Percentiles rank a stretch among this genome's conserved stretches.
These are phyloP conservation scores for Kernera saxatilis DNA, from an alignment of 345 rosid genomes.

Conservation along the genomic window DNA sequence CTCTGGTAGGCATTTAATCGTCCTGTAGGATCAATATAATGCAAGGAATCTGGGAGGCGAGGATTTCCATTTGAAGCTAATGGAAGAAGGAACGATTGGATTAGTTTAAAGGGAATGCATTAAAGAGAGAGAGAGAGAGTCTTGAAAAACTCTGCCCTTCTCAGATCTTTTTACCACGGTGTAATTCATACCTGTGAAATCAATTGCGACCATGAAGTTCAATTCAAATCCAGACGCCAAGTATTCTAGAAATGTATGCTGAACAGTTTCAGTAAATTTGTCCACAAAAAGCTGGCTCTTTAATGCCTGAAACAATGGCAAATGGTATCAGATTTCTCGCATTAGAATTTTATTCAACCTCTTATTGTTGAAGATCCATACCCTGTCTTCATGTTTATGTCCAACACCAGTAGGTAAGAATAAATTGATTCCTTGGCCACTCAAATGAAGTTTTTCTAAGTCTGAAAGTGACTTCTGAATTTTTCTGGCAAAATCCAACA, in stretches of 20 bases:
- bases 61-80: conserved; percentile 96
- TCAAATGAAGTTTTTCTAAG: conserved; percentile 60
- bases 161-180: background rate
- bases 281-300: conserved; percentile 76
- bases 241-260: conserved; percentile 79
- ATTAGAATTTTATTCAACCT: background rate
- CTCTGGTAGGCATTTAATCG: conserved; percentile 68
- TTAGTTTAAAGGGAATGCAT: background rate
- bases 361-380: conserved; percentile 20
- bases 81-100: conserved; percentile 6
- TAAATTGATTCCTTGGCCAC: conserved; percentile 48
- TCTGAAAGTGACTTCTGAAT: conserved; percentile 69
- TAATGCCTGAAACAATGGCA: conserved; percentile 36
- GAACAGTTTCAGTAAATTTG: conserved; percentile 57
- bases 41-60: conserved; percentile 85
- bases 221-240: conserved; percentile 75
- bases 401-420: conserved; percentile 53
- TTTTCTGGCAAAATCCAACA: conserved; percentile 48
- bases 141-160: background rate
- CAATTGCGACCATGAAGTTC: conserved; percentile 94
- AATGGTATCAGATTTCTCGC: background rate
- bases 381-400: conserved; percentile 57
- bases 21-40: conserved; percentile 70
- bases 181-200: conserved; percentile 70
- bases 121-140: background rate